Base-by-base conservation (phyloP, 768 basidiomycete species). In the Boletales sp. region DNA sequence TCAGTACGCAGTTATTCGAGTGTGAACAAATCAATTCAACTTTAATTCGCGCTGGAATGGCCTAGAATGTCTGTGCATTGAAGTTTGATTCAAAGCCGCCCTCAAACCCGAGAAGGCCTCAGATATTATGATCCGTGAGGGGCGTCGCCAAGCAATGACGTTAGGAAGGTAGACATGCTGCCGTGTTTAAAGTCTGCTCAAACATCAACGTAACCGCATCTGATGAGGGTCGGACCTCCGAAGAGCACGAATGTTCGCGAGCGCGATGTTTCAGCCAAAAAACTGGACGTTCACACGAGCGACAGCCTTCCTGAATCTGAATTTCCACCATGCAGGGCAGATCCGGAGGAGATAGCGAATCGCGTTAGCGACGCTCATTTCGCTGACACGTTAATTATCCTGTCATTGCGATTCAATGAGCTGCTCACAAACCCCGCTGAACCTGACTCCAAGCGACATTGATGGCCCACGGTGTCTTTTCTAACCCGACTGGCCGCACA, bases 341-440 rank as follows among this genome's bases (percentile, higher is more conserved):
- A 47, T 25, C 21, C 51, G 34, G 38, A 18, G 51, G 46, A 50
- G 55, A 50, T 48, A 38, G 14, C 38, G 31, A 21, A 50, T 45
- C 42, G 44, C 49, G 14, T 57, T 40, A 45, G 44, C 32, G 47
- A 48, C 33, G 42, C 19, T 13, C 40, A 40, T 42, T 35, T 43
- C 35, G 36, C 36, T 51, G 50, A 57, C 53, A 56, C 49, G 59
- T 45, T 58, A 49, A 60, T 47, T 54, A 25, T 18, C 39, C 21
- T 21, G 37, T 25, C 49, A 51, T 34, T 36, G 34, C 43, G 11
- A 44, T 44, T 61, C 51, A 43, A 39, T 40, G 56, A 39, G 21
- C 52, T 46, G 30, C 41, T 41, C 49, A 49, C 49, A 49, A 51
- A 44, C 52, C 34, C 57, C 60, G 57, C 41, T 58, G 48, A 58